Base-by-base conservation (phyloP, 257 asterid genomes). In the Craterostigma plantagineum region DNA sequence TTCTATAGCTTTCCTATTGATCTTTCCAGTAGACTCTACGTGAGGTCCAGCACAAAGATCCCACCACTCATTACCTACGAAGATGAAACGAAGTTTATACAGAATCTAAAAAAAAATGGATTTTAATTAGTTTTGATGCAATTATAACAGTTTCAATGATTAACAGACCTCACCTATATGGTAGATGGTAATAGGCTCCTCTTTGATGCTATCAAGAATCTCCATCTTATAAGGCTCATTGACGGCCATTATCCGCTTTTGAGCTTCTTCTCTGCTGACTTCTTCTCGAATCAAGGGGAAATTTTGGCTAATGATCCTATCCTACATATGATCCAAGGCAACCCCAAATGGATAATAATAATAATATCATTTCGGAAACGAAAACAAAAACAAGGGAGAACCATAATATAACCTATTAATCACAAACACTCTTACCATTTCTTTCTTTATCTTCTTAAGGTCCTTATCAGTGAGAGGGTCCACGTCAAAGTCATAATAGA, bases 21-120 rank as follows among this genome's bases (percentile, higher is more conserved):
- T 87, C 43, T 72, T 61, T 43, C 95, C 98, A 43, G 98, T 87
- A 60, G 91, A 67, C 66, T 87, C 98, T 51, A 87, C 93, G 72
- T 87, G 98, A 54, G 95, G 98, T 44, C 98, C 98, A 46, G 95
- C 98, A 76, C 98, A 87, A 61, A 87, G 95, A 68, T 82, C 95
- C 98, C 98, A 87, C 98, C 98, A 87, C 63, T 87, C 92, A 60
- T 70, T 51, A 48, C 93, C 97, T 84, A 38, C 30, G 46, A 55
- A 50, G 27, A 56, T 47, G 53, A 46, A 13, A 50, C 34, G 46
- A 14, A 48, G 42, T 16, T 47, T 10, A 45, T 11, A 37, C 16
- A 45, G 16, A 17, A 23, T 23, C 30, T 9, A 11, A 16, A 12
- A 9, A 3, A 49, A 18, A 49, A 35, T 9, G 16, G 40, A 35